Conservation (phyloP, 2,329 filamentous ascomycete species). For the Xylariaceae sp. region DNA sequence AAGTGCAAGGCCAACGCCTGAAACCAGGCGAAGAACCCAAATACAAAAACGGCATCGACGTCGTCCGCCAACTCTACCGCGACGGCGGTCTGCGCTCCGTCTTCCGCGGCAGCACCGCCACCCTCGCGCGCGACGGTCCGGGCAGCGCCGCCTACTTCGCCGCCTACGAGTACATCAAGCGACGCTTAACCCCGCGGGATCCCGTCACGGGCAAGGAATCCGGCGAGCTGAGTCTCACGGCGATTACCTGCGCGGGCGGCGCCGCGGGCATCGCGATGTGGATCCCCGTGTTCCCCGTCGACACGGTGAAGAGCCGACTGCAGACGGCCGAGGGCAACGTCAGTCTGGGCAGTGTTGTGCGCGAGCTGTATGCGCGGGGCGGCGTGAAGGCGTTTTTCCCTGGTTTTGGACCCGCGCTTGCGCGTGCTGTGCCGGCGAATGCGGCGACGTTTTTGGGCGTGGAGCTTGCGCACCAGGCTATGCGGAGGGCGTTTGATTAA, state of each 20-base stretch:
- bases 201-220: constrained; percentile 63
- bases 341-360: constrained; percentile 72
- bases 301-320: constrained; percentile 90
- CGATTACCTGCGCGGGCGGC: constrained; percentile 80
- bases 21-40: constrained; percentile 87
- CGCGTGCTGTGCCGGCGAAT: constrained; percentile 90
- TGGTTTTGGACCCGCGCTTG: constrained; percentile 86
- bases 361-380: constrained; percentile 74
- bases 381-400: constrained; percentile 94
- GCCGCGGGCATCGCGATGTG: constrained; percentile 96
- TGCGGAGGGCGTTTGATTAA: constrained; percentile 64
- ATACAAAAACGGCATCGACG: constrained; percentile 81
- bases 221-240: constrained; percentile 73
- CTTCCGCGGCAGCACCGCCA: constrained; percentile 86
- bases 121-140: constrained; percentile 86
- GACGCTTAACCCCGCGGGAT: constrained; percentile 76
- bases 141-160: constrained; percentile 95
- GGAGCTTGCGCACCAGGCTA: constrained; percentile 75
- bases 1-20: constrained; percentile 87
- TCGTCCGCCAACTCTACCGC: constrained; percentile 86
- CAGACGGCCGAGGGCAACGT: constrained; percentile 87
- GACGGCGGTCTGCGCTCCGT: constrained; percentile 87
- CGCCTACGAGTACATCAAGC: constrained; percentile 94
- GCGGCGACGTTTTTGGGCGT: constrained; percentile 90
- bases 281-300: constrained; percentile 96